Percentiles rank a stretch among this genome's conserved stretches.
Evolutionary conservation across 2,329 filamentous ascomycete species (phyloP).

Genomic region (Claviceps arundinis): DNA sequence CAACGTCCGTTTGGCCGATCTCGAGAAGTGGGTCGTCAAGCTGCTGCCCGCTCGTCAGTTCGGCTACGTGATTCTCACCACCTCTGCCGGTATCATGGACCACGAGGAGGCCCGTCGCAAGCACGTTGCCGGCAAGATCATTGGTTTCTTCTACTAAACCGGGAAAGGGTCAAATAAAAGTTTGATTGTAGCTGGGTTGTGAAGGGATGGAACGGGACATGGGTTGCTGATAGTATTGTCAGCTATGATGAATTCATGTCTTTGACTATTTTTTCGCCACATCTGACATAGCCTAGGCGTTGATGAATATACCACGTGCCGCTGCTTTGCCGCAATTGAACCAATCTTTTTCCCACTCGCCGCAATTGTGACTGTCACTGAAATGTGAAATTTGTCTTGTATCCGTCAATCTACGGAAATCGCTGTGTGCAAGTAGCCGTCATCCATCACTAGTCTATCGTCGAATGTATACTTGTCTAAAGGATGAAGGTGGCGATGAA

Average conservation of each 20-base stretch:
- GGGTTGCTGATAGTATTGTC: constrained; percentile 15
- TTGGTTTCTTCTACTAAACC: constrained; percentile 95
- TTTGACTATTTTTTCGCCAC: no score
- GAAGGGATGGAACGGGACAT: constrained; percentile 12
- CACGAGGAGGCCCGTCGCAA: constrained; percentile 99
- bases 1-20: constrained; percentile 94
- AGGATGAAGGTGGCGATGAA: no score
- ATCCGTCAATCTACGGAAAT: no score
- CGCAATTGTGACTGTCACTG: background rate
- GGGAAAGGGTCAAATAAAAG: constrained; percentile 12
- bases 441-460: no score
- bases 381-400: no score
- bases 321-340: constrained; percentile 20
- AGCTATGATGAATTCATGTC: no score
- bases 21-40: constrained; percentile 99
- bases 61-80: constrained; percentile 98
- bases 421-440: no score
- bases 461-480: no score
- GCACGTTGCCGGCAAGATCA: constrained; percentile 98
- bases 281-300: constrained; percentile 18
- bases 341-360: background rate
- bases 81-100: constrained; percentile 99
- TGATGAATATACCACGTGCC: constrained; percentile 12
- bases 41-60: constrained; percentile 99
- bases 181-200: constrained; percentile 24